These are phyloP conservation scores for Nakazawaea ernobii DNA, from an alignment of 805 yeast genomes.

Conservation along the genomic window DNA sequence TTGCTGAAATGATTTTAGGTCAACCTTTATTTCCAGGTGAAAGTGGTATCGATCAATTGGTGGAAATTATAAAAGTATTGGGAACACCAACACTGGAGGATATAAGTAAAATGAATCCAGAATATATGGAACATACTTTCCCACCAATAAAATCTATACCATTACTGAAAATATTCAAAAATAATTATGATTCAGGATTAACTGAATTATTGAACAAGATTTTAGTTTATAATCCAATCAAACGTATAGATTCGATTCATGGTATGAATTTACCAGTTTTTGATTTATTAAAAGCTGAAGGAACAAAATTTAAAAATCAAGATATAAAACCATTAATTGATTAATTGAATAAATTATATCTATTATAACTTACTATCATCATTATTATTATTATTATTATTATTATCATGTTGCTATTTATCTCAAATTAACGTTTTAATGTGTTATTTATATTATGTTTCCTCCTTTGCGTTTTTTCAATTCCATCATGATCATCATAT, in stretches of 20 bases:
- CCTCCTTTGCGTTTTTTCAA: too few relatives aligned
- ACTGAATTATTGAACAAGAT: conserved; percentile 51
- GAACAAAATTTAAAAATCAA: conserved; percentile 21
- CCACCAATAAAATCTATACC: conserved; percentile 82
- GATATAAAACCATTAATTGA: conserved; percentile 38
- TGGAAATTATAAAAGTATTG: conserved; percentile 89
- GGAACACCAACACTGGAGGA: conserved; percentile 95
- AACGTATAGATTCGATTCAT: conserved; percentile 54
- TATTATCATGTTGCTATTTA: too few relatives aligned
- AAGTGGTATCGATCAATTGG: conserved; percentile 94
- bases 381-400: too few relatives aligned
- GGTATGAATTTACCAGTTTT: conserved; percentile 50
- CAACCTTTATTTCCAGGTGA: conserved; percentile 98
- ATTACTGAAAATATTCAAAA: conserved; percentile 56
- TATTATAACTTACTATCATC: neutral
- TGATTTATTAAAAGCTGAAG: conserved; percentile 39
- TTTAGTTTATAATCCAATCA: conserved; percentile 63
- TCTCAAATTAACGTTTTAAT: too few relatives aligned
- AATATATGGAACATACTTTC: conserved; percentile 94
- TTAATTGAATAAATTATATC: conserved; percentile 1
- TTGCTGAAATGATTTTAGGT: conserved; percentile 93
- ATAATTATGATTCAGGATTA: conserved; percentile 42
- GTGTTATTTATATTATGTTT: too few relatives aligned
- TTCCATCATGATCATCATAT: too few relatives aligned
- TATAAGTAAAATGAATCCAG: conserved; percentile 91